These are phyloP conservation scores for Luvunga scandens DNA, from an alignment of 345 rosid species.

Conservation along the genomic window DNA sequence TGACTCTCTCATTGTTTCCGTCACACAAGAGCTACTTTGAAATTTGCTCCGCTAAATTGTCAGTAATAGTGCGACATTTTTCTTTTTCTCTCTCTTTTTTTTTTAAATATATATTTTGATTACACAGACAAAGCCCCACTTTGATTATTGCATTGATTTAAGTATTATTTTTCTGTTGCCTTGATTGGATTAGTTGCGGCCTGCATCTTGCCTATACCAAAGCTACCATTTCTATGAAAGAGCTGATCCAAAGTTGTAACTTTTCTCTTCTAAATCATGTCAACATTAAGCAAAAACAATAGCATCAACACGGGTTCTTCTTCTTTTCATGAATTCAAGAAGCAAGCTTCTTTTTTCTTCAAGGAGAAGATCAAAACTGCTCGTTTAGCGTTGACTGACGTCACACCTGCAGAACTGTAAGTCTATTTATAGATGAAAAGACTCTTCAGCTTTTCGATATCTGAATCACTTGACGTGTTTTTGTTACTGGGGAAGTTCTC, in stretches of 20 bases:
- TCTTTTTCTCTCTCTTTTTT: neutral
- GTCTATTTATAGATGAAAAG: neutral
- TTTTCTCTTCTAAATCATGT: constrained; percentile 30
- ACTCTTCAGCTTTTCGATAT: neutral
- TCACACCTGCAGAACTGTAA: constrained; percentile 71
- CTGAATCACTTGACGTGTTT: neutral
- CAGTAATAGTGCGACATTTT: neutral
- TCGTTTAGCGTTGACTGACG: constrained; percentile 84
- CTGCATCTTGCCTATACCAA: neutral
- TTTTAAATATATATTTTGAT: neutral
- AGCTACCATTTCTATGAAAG: neutral
- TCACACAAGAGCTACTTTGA: constrained; percentile 12
- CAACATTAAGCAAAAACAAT: constrained; percentile 49
- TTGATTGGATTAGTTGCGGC: constrained; percentile 4
- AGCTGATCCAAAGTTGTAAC: neutral
- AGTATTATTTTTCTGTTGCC: neutral
- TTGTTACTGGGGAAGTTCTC: neutral
- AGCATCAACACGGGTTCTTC: constrained; percentile 48
- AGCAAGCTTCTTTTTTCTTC: constrained; percentile 89
- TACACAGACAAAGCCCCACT: neutral
- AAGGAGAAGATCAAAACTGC: constrained; percentile 93
- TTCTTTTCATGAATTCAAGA: constrained; percentile 69
- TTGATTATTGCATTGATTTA: neutral
- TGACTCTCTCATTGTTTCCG: neutral
- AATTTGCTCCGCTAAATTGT: constrained; percentile 8